These are phyloP conservation scores for Volvox africanus DNA, from an alignment of 139 green algal species.

Conservation along the genomic window DNA sequence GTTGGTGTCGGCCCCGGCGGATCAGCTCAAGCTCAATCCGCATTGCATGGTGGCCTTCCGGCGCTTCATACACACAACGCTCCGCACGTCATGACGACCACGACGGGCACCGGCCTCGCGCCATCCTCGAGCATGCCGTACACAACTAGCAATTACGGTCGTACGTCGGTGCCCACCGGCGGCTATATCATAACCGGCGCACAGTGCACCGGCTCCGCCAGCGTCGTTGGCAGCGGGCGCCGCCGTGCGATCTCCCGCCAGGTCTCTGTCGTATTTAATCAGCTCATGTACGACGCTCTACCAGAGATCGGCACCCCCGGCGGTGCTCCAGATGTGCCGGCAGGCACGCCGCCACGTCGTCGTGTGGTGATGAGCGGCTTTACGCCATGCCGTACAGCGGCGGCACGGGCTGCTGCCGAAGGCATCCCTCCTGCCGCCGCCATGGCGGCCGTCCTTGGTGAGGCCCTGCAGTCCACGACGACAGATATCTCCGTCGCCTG, in stretches of 20 bases:
- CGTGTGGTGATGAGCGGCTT: conserved; percentile 42
- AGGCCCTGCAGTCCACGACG: background rate
- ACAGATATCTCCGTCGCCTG: background rate
- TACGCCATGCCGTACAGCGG: conserved; percentile 29
- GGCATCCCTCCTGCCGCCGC: background rate
- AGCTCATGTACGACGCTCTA: conserved; percentile 46
- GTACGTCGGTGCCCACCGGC: background rate
- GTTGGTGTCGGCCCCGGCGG: background rate
- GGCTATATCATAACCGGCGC: background rate
- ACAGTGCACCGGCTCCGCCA: background rate
- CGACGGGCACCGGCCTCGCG: background rate
- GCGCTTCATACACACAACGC: background rate
- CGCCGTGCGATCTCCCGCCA: conserved; percentile 18
- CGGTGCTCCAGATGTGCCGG: conserved; percentile 36
- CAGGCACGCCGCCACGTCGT: conserved; percentile 19
- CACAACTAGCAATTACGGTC: background rate
- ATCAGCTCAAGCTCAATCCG: background rate
- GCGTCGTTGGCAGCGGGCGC: background rate
- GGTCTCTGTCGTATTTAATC: conserved; percentile 47
- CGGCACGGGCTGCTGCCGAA: conserved; percentile 9
- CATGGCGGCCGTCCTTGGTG: conserved; percentile 21
- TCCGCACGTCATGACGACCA: background rate
- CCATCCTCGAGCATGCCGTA: background rate
- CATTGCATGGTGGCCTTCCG: background rate
- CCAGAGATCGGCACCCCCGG: conserved; percentile 42